Percentiles rank a stretch among this genome's conserved stretches.
These are phyloP conservation scores for Pezicula carpinea DNA, from an alignment of 2,329 filamentous ascomycete species.

Conservation along the genomic window DNA sequence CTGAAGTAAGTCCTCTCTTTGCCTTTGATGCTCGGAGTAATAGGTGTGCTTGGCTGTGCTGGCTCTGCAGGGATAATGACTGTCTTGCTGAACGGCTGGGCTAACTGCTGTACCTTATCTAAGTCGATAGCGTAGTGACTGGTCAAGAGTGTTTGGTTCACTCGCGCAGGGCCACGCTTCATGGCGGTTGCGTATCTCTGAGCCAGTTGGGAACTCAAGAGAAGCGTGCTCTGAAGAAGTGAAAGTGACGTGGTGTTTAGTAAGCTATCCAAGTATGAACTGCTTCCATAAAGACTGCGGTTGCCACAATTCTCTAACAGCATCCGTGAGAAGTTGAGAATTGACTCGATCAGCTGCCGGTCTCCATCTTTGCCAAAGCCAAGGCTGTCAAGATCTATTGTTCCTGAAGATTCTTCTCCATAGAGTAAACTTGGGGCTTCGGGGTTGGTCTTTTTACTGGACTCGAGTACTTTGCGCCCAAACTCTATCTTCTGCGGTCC, in stretches of 20 bases:
- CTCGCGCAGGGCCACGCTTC: constrained; percentile 63
- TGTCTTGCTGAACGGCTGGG: constrained; percentile 76
- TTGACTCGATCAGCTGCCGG: constrained; percentile 68
- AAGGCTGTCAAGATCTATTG: constrained; percentile 46
- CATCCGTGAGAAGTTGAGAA: constrained; percentile 81
- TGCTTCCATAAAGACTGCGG: constrained; percentile 92
- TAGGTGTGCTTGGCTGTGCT: constrained; percentile 46
- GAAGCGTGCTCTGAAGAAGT: constrained; percentile 72
- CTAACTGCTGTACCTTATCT: constrained; percentile 79
- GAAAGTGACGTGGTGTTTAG: constrained; percentile 81
- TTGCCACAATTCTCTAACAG: constrained; percentile 95
- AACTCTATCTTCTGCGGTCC: constrained; percentile 81
- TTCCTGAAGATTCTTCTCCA: constrained; percentile 44
- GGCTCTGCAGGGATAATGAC: constrained; percentile 44
- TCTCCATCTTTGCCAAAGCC: constrained; percentile 75
- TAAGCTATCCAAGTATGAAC: constrained; percentile 80
- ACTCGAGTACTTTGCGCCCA: constrained; percentile 56
- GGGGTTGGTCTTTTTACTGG: constrained; percentile 35
- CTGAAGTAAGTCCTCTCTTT: constrained; percentile 63
- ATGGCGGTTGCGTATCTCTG: constrained; percentile 90
- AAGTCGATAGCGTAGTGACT: constrained; percentile 80
- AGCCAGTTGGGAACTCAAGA: constrained; percentile 79
- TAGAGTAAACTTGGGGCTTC: constrained; percentile 11
- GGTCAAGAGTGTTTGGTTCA: constrained; percentile 67
- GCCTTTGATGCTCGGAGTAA: constrained; percentile 58